Base-by-base conservation (phyloP, 2,329 filamentous ascomycete species). In the Phyllosticta citrichinensis region DNA sequence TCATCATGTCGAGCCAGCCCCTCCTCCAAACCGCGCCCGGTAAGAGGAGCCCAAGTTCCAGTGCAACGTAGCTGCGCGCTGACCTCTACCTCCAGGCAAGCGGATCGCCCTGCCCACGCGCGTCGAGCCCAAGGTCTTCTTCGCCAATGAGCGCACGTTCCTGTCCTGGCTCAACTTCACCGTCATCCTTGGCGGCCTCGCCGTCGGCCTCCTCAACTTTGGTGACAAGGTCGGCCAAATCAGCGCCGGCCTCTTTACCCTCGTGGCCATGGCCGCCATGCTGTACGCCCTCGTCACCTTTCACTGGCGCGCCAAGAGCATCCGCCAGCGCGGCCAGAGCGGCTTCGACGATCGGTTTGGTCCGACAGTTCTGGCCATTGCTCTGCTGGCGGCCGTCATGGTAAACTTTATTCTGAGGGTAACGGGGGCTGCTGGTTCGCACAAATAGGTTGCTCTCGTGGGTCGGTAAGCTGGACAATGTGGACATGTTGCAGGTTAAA, bases 91-190 rank as follows among this genome's bases (percentile, higher is more conserved):
- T 55, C 57, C 69, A 96, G 93, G 93, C 83, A 99, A 99, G 81
- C 91, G 93, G 73, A 97, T 99, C 74, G 93, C 94, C 70, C 90
- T 99, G 66, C 94, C 94, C 62, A 97, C 93, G 63, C 91, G 94
- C 68, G 93, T 99, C 76, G 94, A 99, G 77, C 94, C 94, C 70
- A 99, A 99, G 79, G 94, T 99, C 81, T 99, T 97, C 85, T 99
- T 99, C 82, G 94, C 94, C 78, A 99, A 99, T 82, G 94, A 99
- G 80, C 91, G 94, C 65, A 99, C 94, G 65, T 99, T 99, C 75
- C 86, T 99, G 71, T 96, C 91, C 77, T 99, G 94, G 94, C 89
- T 99, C 72, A 99, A 99, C 83, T 97, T 97, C 82, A 96, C 92
- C 75, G 92, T 99, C 72, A 93, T 99, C 76, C 88, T 99, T 64